Evolutionary conservation across 2,329 filamentous ascomycete species (phyloP).

Genomic region (Leptographium lundbergii): DNA sequence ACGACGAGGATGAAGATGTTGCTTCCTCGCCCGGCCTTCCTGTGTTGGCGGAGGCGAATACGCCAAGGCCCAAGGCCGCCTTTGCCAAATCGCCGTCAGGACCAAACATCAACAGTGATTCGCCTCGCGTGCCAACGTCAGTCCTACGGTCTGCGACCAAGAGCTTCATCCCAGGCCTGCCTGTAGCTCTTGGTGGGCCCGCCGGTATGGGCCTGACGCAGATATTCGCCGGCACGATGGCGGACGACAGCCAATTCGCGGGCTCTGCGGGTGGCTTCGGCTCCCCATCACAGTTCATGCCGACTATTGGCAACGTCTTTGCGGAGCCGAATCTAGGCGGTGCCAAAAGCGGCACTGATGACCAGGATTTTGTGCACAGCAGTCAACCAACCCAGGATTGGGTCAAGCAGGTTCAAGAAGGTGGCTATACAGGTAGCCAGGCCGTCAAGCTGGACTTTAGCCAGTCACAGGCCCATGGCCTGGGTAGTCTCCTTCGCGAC

Average conservation of each 20-base stretch:
- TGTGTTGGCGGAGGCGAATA: slow-evolving; percentile 18
- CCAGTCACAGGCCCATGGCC: slow-evolving; percentile 46
- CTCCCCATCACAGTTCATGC: slow-evolving; percentile 37
- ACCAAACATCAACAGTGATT: slow-evolving; percentile 27
- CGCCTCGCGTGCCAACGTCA: slow-evolving; percentile 46
- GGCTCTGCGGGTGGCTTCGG: slow-evolving; percentile 8
- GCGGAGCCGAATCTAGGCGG: slow-evolving; percentile 39
- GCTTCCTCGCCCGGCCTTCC: neutral
- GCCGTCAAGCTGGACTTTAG: slow-evolving; percentile 43
- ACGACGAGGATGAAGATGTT: slow-evolving; percentile 52
- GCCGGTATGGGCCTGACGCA: slow-evolving; percentile 69
- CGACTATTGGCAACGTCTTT: slow-evolving; percentile 43
- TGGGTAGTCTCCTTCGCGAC: slow-evolving; percentile 41
- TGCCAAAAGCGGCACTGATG: slow-evolving; percentile 13
- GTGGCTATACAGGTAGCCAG: slow-evolving; percentile 22
- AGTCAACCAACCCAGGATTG: slow-evolving; percentile 30
- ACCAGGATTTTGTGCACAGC: slow-evolving; percentile 32
- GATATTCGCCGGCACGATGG: slow-evolving; percentile 80
- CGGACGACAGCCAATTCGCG: slow-evolving; percentile 42
- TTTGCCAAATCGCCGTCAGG: slow-evolving; percentile 28
- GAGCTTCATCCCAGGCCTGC: slow-evolving; percentile 56
- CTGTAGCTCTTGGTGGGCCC: slow-evolving; percentile 37
- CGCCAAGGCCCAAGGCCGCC: slow-evolving; percentile 33
- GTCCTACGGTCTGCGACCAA: slow-evolving; percentile 58
- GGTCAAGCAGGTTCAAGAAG: slow-evolving; percentile 11